Evolutionary conservation across 805 yeast species (phyloP), one percentile per base, ranked within the genome.

Genomic region (Novakomyces olei): DNA sequence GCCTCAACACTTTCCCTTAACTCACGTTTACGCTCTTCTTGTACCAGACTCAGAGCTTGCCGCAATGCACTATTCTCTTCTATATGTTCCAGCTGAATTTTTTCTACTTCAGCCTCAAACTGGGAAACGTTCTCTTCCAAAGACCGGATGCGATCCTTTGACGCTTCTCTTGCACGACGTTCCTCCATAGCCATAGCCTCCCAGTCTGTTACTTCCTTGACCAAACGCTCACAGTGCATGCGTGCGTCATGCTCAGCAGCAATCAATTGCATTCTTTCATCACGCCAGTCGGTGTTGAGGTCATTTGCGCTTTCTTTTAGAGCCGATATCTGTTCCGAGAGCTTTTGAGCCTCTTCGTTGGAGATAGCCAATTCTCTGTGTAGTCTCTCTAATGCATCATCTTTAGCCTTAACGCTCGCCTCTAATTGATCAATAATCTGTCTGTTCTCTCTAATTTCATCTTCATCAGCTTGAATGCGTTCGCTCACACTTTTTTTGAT

Each of bases 401-500:
- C 47, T 4, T 51, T 34, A 25, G 54, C 54, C 16, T 49, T 43
- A 22, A 47, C 51, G 34, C 53, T 63, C 27, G 44, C 48, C 25
- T 45, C 53, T 16, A 47, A 31, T 1, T 44, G 37, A 5, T 50
- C 61, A 15, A 53, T 43, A 33, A 20, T 30, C 5, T 37, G 33
- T 26, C 40, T 35, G 15, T 34, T 37, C 15, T 43, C 37, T 15
- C 36, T 33, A 19, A 44, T 33, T 24, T 42, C 48, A 16, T 41
- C 41, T 33, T 57, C 46, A 33, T 57, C 60, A 14, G 49, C 54
- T 53, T 49, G 59, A 55, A 44, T 54, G 39, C 55, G 60, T 56
- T 49, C 66, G 47, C 52, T 65, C 53, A 47, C 50, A 4, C 55
- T 46, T 8, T 44, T 31, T 33, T 53, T 51, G 34, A 58, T 53